Evolutionary conservation across 352 stramenopile species (phyloP), one percentile per base, ranked within the genome.

Genomic region (Phytopythium vexans): DNA sequence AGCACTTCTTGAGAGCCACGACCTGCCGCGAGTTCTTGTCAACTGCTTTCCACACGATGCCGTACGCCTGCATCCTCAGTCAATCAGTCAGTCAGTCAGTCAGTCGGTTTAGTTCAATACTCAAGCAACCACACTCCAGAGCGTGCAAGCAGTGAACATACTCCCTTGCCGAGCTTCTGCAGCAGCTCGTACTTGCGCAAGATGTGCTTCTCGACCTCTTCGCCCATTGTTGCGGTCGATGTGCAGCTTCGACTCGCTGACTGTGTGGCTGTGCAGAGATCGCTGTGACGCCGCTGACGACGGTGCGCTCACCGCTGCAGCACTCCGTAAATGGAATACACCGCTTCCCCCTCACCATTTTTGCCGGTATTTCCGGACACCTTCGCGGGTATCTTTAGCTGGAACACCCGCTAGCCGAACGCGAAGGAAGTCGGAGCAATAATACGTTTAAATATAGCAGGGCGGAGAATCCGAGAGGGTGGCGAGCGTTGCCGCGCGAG

Each of bases 1-100:
- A 98, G 58, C 94, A 98, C 64, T 98, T 99, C 64, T 99, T 98
- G 31, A 98, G 74, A 9, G 94, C 96, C 12, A 98, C 87, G 11
- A 95, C 81, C 52, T 94, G 72, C 8, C 88, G 74, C 41, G 77
- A 88, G 60, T 88, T 84, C 65, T 97, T 97, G 62, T 98, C 90
- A 49, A 96, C 89, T n/a, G 93, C 95, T 66, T 98, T 98, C 91
- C 92, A 98, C 38, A 98, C 95, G 48, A 98, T 95, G 16, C 96
- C 95, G 53, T 98, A 98, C 5, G 90, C 92, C 82, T 97, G 9
- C 16, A 8, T 37, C 44, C 3, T 5, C 47, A 27, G 35, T 6
- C 4, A n/a, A 6, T 21, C 9, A 0, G 35, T 45, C n/a, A 35
- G 16, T 15, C 49, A 45, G 6, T 5, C 47, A 27, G 35, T 6